Evolutionary conservation across 2,329 filamentous ascomycete species (phyloP), one percentile per base, ranked within the genome.

Genomic region (Fusarium sp.): DNA sequence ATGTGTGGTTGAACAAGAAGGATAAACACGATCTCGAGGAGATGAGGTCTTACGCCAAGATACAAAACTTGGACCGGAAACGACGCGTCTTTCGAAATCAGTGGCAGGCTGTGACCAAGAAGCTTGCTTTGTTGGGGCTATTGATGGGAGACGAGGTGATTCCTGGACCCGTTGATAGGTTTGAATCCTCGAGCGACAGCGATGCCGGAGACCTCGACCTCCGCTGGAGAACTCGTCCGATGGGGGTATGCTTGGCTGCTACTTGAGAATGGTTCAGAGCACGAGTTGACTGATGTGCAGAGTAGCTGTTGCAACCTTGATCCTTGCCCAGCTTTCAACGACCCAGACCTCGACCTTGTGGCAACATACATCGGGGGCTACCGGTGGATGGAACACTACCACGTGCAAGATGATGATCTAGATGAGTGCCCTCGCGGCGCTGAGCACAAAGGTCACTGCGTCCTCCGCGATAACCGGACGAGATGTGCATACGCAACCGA

Each of bases 401-500:
- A 71, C 34, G 60, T 71, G 13, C 64, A 64, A 44, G 69, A 70
- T 40, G 44, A 58, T 16, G 69, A 71, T 36, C 3, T 59, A 2
- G 56, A 71, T 23, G 69, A 70, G 53, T 71, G 69, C 46, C 59
- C 64, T n/a, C 57, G 33, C 3, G 67, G 69, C n/a, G 16, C 55
- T 13, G 34, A 42, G 9, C 69, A 71, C 46, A 40, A 62, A 18
- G 46, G 54, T 9, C 69, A 71, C 40, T 71, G 69, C 51, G 54
- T 71, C 7, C 59, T 71, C 25, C 64, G 67, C 13, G 58, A 71
- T 27, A 50, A 62, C 38, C 40, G 62, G n/a, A 68, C 59, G 18
- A 61, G 54, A 58, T 71, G 69, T 20, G 64, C 65, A 29, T 70
- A 68, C 46, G 67, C 67, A 2, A 60, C 53, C 10, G 67, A 70